Conservation (phyloP, 129 eudicot genomes). For the Helichrysum umbraculigerum region DNA sequence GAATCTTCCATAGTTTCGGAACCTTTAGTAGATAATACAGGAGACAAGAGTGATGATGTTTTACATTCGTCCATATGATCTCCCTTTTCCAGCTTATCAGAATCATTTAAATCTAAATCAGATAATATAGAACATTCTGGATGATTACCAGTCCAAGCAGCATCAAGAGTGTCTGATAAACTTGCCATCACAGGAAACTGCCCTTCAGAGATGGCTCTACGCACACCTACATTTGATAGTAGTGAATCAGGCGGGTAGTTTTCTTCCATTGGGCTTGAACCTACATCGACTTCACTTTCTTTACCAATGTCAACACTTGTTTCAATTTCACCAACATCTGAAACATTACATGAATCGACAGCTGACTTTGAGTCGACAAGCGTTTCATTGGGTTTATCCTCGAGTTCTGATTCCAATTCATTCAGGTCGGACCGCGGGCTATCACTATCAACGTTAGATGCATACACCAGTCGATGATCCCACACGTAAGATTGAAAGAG, state of each 20-base stretch:
- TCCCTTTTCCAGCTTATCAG: slow-evolving; percentile 43
- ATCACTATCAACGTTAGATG: slow-evolving; percentile 51
- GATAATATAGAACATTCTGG: slow-evolving; percentile 33
- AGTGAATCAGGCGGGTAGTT: slow-evolving; percentile 33
- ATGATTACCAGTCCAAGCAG: slow-evolving; percentile 90
- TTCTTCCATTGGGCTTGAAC: slow-evolving; percentile 28
- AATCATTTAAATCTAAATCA: slow-evolving; percentile 42
- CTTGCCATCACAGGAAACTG: slow-evolving; percentile 52
- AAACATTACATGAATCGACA: slow-evolving; percentile 31
- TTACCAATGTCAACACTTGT: slow-evolving; percentile 23
- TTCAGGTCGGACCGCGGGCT: slow-evolving; percentile 29
- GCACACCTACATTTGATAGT: slow-evolving; percentile 38
- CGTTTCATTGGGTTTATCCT: slow-evolving; percentile 37
- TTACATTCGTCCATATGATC: slow-evolving; percentile 45
- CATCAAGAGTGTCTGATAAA: slow-evolving; percentile 89
- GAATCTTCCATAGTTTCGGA: slow-evolving; percentile 64
- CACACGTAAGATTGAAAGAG: slow-evolving; percentile 84
- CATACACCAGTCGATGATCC: slow-evolving; percentile 83
- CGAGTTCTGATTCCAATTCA: slow-evolving; percentile 26
- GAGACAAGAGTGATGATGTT: slow-evolving; percentile 41
- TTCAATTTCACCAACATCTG: slow-evolving; percentile 34
- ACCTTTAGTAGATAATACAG: slow-evolving; percentile 53
- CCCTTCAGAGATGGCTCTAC: slow-evolving; percentile 67
- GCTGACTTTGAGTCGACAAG: slow-evolving; percentile 25
- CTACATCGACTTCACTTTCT: slow-evolving; percentile 27